Evolutionary conservation across 176 grass and related monocot genomes (phyloP), one percentile per base, ranked within the genome.

Genomic region (Bromus sterilis): DNA sequence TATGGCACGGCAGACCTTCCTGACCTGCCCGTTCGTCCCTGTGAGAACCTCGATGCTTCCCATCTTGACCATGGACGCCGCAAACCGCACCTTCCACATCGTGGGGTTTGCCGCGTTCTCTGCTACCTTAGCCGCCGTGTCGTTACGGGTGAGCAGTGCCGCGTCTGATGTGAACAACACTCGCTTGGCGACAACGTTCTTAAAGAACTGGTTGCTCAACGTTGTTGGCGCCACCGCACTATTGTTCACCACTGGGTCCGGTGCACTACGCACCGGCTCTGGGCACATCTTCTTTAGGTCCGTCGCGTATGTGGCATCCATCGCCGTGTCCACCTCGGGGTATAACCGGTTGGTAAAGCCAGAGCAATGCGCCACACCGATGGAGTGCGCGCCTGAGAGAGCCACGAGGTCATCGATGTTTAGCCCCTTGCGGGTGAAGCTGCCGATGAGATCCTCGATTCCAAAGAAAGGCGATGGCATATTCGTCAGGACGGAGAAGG

Each of bases 21-120:
- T 88, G 77, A 91, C 51, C 41, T 74, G 37, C 39, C 89, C 85
- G 4, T 78, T 25, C 26, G 4, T 58, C 63, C 86, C 81, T 0
- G 64, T 84, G 34, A 84, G 81, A 58, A 87, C 84, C 46, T 75
- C 33, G 24, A 86, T 76, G 58, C 16, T 23, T 29, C 83, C 86
- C 90, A 92, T 92, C 68, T 75, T 82, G 11, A 92, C 81, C 86
- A 84, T 80, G 10, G 86, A 46, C 44, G 29, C 30, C 16, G 57
- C 86, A n/a, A 92, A 89, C 53, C 67, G 56, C 10, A 2, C 46
- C 51, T 73, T 81, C 83, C 86, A 92, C 26, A 34, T 15, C 0
- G 15, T 29, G 1, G 24, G 7, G 77, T 80, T 14, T 0, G 9
- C 59, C 0, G 78, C 78, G 20, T 61, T 78, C 9, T 25, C 11